Conservation (phyloP, 306 rosid species). For the Inga oerstediana region DNA sequence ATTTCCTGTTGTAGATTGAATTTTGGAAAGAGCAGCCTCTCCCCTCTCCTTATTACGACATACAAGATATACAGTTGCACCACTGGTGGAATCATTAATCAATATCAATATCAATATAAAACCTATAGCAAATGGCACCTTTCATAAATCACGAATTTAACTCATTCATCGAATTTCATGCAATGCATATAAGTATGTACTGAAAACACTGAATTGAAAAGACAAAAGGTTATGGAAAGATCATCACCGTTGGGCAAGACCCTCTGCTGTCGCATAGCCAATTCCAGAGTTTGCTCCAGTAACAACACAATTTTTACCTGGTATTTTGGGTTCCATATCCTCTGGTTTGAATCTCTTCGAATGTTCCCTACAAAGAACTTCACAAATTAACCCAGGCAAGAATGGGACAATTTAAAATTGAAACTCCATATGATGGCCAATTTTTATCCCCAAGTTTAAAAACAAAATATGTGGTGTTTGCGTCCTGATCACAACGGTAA, state of each 20-base stretch:
- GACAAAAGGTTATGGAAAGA: conserved; percentile 25
- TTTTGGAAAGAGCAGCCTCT: conserved; percentile 80
- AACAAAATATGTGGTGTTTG: not conserved
- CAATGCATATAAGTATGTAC: not conserved
- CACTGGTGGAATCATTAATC: conserved; percentile 51
- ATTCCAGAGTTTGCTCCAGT: conserved; percentile 98
- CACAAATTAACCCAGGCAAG: conserved; percentile 16
- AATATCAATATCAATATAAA: not conserved
- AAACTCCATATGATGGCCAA: not conserved
- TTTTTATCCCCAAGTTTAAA: not conserved
- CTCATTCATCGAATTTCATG: not conserved
- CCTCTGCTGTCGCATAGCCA: conserved; percentile 87
- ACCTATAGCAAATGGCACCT: not conserved
- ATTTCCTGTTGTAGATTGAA: conserved; percentile 75
- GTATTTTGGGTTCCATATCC: conserved; percentile 57
- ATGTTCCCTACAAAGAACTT: conserved; percentile 57
- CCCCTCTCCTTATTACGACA: conserved; percentile 92
- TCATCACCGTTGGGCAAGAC: conserved; percentile 79
- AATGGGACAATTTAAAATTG: not conserved
- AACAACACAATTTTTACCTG: conserved; percentile 84
- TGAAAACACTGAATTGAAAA: not conserved
- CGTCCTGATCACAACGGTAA: not conserved
- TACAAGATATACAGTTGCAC: conserved; percentile 81
- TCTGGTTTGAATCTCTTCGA: conserved; percentile 75
- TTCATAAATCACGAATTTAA: not conserved